Conservation (phyloP, 2,329 filamentous ascomycete species). For the Fusarium subtropicale region DNA sequence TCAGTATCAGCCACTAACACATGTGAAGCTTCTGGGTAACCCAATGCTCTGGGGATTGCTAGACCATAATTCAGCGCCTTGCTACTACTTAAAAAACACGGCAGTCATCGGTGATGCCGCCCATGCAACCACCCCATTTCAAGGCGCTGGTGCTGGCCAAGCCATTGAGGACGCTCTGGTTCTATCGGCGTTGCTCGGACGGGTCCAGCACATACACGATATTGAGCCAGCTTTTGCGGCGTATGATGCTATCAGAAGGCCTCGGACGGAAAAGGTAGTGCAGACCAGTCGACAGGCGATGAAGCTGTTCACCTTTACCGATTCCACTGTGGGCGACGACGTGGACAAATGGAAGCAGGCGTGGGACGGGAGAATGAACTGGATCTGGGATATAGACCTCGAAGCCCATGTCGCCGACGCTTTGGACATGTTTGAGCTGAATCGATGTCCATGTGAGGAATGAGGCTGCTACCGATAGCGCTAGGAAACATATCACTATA, state of each 20-base stretch:
- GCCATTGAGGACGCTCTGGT: background rate
- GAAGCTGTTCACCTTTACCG: background rate
- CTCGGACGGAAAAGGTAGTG: background rate
- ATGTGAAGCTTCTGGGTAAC: no score
- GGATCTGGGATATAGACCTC: background rate
- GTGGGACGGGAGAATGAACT: background rate
- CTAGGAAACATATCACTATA: no score
- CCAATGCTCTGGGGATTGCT: no score
- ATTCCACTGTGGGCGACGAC: no score
- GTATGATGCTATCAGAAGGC: background rate
- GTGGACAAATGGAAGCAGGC: background rate
- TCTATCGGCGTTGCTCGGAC: background rate
- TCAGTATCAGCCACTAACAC: no score
- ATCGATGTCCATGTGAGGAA: no score
- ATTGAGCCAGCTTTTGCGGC: background rate
- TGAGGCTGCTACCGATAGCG: no score
- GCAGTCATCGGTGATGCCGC: background rate
- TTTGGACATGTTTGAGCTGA: background rate
- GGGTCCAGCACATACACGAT: background rate
- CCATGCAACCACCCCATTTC: background rate
- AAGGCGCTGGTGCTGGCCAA: background rate
- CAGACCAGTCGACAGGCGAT: background rate
- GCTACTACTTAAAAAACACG: background rate
- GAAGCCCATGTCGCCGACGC: background rate
- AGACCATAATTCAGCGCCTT: no score